Conservation (phyloP, 2,329 filamentous ascomycete species). For the Juglanconis sp. region DNA sequence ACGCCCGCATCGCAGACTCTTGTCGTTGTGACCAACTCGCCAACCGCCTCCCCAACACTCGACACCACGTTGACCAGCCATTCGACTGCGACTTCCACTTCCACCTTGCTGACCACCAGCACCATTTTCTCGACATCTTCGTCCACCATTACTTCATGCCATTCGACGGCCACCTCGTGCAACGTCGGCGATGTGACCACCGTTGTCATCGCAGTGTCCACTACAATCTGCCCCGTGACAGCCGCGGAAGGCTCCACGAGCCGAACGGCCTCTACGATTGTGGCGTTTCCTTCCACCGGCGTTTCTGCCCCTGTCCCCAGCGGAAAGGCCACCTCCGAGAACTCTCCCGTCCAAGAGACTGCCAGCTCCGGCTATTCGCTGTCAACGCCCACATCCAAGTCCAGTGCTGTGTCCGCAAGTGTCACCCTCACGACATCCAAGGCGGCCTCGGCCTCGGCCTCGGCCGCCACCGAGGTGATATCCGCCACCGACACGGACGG, state of each 20-base stretch:
- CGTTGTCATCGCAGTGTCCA: conserved; percentile 8
- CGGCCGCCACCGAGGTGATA: conserved; percentile 3
- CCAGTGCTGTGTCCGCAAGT: neutral
- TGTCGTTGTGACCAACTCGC: neutral
- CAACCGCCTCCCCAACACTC: neutral
- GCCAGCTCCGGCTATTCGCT: neutral
- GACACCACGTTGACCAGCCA: neutral
- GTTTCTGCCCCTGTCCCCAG: neutral
- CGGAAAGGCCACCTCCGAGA: neutral
- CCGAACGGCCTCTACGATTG: neutral
- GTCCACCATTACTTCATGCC: conserved; percentile 11
- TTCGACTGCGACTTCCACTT: neutral
- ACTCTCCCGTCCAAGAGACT: neutral
- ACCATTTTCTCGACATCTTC: conserved; percentile 9
- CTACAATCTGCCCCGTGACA: conserved; percentile 14
- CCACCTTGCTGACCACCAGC: conserved; percentile 11
- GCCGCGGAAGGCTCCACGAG: neutral
- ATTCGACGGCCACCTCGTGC: conserved; percentile 3
- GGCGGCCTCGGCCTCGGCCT: neutral
- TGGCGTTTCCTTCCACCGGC: neutral
- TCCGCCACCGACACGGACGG: conserved; percentile 7
- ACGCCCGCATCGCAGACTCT: conserved; percentile 8
- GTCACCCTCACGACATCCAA: neutral
- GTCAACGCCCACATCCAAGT: neutral
- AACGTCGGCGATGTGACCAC: conserved; percentile 10